Conservation (phyloP, 192 early-diverging fungal species). For the Umbelopsis sp. region DNA sequence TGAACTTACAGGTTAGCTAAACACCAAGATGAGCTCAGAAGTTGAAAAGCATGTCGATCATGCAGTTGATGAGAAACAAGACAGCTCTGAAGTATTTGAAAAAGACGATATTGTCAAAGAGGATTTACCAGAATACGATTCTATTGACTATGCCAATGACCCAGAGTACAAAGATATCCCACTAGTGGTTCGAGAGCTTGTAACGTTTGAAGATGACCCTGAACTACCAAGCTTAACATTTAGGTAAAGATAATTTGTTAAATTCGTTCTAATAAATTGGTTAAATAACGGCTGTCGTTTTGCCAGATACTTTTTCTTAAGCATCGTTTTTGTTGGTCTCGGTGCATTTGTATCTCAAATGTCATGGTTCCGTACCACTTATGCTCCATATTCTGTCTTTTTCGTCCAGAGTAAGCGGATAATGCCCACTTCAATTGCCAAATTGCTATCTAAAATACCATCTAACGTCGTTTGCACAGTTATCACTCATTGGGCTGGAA, state of each 20-base stretch:
- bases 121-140: not conserved
- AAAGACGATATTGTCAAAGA: conserved; percentile 1
- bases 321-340: conserved; percentile 36
- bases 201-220: conserved; percentile 45
- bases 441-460: not conserved
- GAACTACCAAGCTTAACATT: conserved; percentile 42
- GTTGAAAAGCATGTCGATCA: not conserved
- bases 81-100: not conserved
- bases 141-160: not conserved
- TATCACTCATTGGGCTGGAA: conserved; percentile 56
- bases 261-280: not conserved
- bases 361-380: conserved; percentile 44
- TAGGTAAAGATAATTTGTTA: conserved; percentile 24
- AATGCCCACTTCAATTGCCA: no score
- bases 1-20: no score
- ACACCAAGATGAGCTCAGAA: not conserved
- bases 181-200: conserved; percentile 41
- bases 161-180: conserved; percentile 24
- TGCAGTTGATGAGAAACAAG: not conserved
- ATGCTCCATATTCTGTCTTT: conserved; percentile 44
- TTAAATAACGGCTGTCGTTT: not conserved
- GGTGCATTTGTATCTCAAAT: conserved; percentile 44
- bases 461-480: conserved; percentile 1
- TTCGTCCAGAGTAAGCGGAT: conserved; percentile 37
- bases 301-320: conserved; percentile 37